Evolutionary conservation across 306 rosid species (phyloP).

Genomic region (Citrullus mucosospermus): DNA sequence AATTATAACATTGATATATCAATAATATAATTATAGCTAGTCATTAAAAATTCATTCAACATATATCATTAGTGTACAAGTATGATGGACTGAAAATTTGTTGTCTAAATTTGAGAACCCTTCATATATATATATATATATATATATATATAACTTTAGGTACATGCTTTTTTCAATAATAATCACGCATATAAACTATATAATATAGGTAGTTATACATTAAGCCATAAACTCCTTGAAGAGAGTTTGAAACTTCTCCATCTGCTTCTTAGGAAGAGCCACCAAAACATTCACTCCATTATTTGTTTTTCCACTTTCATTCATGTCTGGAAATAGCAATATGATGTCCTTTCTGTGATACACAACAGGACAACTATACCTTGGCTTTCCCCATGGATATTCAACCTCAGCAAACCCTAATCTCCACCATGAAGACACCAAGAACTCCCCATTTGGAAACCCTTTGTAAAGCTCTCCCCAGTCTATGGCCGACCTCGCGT

Average conservation of each 20-base stretch:
- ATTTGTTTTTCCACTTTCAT: constrained; percentile 4
- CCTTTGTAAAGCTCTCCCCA: constrained; percentile 61
- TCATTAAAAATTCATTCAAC: too few species aligned
- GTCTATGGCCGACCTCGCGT: constrained; percentile 49
- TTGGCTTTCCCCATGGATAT: constrained; percentile 79
- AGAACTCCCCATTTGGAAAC: constrained; percentile 53
- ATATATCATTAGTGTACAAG: too few species aligned
- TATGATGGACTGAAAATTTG: too few species aligned
- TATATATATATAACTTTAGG: too few species aligned
- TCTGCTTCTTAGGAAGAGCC: constrained; percentile 47
- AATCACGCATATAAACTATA: too few species aligned
- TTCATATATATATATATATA: too few species aligned
- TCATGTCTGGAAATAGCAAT: constrained; percentile 40
- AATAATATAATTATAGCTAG: too few species aligned
- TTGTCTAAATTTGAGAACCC: too few species aligned
- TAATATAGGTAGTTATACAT: neutral
- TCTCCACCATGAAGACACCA: constrained; percentile 79
- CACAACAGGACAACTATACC: constrained; percentile 55
- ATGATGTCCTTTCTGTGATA: constrained; percentile 48
- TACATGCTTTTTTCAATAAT: too few species aligned
- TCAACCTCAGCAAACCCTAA: constrained; percentile 62
- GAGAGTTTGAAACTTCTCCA: constrained; percentile 31
- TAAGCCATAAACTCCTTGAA: constrained; percentile 21
- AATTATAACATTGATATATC: too few species aligned
- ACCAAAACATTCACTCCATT: constrained; percentile 35